Evolutionary conservation across 2,329 filamentous ascomycete genomes (phyloP), one percentile per base, ranked within the genome.

Genomic region (Aspergillus alliaceus): DNA sequence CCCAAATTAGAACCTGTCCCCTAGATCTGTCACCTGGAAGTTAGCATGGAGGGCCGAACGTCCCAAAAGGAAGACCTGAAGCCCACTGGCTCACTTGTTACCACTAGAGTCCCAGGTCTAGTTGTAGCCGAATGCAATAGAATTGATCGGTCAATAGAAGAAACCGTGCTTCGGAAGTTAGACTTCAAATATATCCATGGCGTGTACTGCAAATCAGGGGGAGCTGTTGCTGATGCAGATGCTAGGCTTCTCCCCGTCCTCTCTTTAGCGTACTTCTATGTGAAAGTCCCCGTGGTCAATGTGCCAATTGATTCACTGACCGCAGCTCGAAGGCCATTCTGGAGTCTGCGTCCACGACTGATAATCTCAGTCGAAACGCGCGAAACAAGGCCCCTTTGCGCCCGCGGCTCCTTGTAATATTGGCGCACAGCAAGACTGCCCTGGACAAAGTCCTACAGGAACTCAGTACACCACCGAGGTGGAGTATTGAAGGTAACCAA

Each of bases 261-360:
- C 24, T 58, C 55, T 12, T 35, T 22, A 37, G 85, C 86, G 82
- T 81, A 81, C 61, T 75, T 81, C 24, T 81, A 11, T 18, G 34
- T 70, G 6, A 66, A 69, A 42, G 48, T 34, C 31, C 31, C 31
- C 31, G 11, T 11, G 31, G 12, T 15, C 31, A n/a, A n/a, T n/a
- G n/a, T n/a, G n/a, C n/a, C n/a, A n/a, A n/a, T n/a, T n/a, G n/a
- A n/a, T n/a, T n/a, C n/a, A n/a, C n/a, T n/a, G n/a, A n/a, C n/a
- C n/a, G n/a, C n/a, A n/a, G 12, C 9, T 14, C 31, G 15, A 14
- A 34, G 12, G 11, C 31, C 31, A 5, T 34, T 15, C 11, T 34
- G 11, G 15, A 34, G 31, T 34, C 31, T 34, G 11, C n/a, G n/a
- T n/a, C n/a, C n/a, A n/a, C n/a, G n/a, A n/a, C n/a, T n/a, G n/a